Conservation (phyloP, 2,329 filamentous ascomycete species). For the Pseudogymnoascus sp. region DNA sequence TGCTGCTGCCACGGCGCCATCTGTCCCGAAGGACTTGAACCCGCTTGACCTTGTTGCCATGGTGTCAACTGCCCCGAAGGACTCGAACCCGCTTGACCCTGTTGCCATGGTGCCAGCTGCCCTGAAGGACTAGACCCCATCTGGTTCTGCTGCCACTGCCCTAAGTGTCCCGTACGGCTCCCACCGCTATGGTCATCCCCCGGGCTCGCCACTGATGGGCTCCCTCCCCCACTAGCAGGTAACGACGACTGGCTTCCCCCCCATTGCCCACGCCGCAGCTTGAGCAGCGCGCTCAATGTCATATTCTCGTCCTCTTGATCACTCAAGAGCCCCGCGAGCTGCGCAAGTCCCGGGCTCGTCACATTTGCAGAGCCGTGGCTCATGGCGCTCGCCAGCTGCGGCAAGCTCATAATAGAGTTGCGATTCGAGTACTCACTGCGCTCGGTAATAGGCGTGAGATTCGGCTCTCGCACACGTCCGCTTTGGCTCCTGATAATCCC, state of each 20-base stretch:
- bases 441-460: slow-evolving; percentile 92
- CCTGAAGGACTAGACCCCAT: slow-evolving; percentile 22
- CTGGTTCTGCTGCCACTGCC: not conserved
- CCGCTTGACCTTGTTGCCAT: slow-evolving; percentile 19
- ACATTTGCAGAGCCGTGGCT: slow-evolving; percentile 39
- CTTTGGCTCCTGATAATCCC: slow-evolving; percentile 57
- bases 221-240: slow-evolving; percentile 35
- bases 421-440: slow-evolving; percentile 92
- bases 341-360: slow-evolving; percentile 67
- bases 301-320: slow-evolving; percentile 55
- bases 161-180: not conserved
- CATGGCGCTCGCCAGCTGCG: slow-evolving; percentile 41
- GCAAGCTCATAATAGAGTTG: slow-evolving; percentile 78
- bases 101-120: slow-evolving; percentile 22
- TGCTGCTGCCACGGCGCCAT: not conserved
- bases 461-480: slow-evolving; percentile 75
- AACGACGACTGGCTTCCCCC: slow-evolving; percentile 74
- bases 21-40: slow-evolving; percentile 1
- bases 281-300: slow-evolving; percentile 63
- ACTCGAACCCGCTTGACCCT: slow-evolving; percentile 7
- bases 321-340: slow-evolving; percentile 59
- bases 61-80: slow-evolving; percentile 16
- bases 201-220: slow-evolving; percentile 24
- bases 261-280: slow-evolving; percentile 69
- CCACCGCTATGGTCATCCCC: slow-evolving; percentile 22